A percentile compares a stretch with the other conserved stretches of the same genome.
Evolutionary conservation across 805 yeast species (phyloP).

Genomic region (Ogataea methanolica): DNA sequence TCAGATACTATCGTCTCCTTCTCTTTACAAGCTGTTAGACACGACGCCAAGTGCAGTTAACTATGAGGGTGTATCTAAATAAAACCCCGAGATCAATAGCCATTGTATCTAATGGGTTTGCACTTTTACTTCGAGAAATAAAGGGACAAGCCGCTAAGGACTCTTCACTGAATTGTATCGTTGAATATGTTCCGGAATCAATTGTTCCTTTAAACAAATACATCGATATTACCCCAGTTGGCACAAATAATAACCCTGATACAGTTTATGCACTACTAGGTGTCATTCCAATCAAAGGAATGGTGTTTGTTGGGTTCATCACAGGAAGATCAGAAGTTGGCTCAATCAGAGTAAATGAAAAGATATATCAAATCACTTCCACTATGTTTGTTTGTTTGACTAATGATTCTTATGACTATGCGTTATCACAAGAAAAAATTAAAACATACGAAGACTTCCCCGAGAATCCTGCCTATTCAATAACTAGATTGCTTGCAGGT

Average conservation of each 20-base stretch:
- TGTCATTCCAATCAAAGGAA: conserved; percentile 47
- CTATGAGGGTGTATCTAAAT: conserved; percentile 61
- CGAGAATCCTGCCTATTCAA: conserved; percentile 39
- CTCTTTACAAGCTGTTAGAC: background rate
- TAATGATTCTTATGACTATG: conserved; percentile 48
- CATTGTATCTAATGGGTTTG: conserved; percentile 53
- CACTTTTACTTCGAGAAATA: conserved; percentile 53
- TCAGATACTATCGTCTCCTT: too few relatives aligned
- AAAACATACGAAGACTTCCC: conserved; percentile 17
- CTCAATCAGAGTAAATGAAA: conserved; percentile 51
- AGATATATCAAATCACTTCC: conserved; percentile 48
- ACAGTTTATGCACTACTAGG: conserved; percentile 57
- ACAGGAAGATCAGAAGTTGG: conserved; percentile 54
- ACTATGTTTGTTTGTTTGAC: conserved; percentile 65
- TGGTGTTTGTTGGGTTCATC: conserved; percentile 54
- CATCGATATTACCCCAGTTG: conserved; percentile 36
- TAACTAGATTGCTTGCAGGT: conserved; percentile 38
- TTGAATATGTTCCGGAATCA: conserved; percentile 47
- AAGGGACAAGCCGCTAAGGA: conserved; percentile 23
- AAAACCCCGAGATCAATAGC: conserved; percentile 67
- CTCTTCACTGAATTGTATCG: conserved; percentile 36
- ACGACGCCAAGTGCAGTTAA: background rate
- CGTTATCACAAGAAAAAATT: conserved; percentile 12
- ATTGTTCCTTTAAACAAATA: conserved; percentile 36
- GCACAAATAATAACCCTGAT: conserved; percentile 1